Percentiles rank a stretch among this genome's conserved stretches.
These are phyloP conservation scores for Candida pseudoviswanathii DNA, from an alignment of 1,139 yeast species.

Conservation along the genomic window DNA sequence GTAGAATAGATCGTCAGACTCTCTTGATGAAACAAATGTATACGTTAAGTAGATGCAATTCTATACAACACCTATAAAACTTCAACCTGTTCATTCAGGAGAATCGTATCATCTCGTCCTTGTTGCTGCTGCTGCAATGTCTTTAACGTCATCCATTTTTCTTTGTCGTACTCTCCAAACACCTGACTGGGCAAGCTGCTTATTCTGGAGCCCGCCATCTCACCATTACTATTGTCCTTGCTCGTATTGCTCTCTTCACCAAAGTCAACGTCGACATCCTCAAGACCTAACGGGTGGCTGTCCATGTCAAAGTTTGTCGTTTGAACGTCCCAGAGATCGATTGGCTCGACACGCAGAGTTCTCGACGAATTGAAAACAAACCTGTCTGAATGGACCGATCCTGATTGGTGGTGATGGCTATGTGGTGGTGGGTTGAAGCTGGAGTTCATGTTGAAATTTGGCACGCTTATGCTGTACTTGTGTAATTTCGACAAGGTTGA, in stretches of 20 bases:
- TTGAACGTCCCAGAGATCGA: constrained; percentile 36
- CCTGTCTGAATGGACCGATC: background rate
- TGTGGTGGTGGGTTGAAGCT: constrained; percentile 2
- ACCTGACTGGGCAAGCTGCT: constrained; percentile 61
- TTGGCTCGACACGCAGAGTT: constrained; percentile 19
- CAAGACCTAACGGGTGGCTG: background rate
- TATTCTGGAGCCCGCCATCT: constrained; percentile 32
- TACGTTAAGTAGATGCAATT: background rate
- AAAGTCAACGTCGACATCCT: background rate
- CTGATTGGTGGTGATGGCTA: background rate
- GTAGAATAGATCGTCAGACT: too few relatives aligned
- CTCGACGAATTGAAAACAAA: constrained; percentile 5
- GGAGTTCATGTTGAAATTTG: constrained; percentile 9
- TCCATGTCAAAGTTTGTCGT: constrained; percentile 41
- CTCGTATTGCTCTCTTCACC: background rate
- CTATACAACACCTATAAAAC: background rate
- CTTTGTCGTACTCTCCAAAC: constrained; percentile 65
- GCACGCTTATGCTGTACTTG: constrained; percentile 16
- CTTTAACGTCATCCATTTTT: constrained; percentile 61
- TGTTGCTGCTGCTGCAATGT: constrained; percentile 16
- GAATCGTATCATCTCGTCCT: background rate
- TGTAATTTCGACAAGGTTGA: constrained; percentile 25
- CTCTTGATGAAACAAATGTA: background rate
- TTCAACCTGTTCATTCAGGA: background rate
- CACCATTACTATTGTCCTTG: background rate